These are phyloP conservation scores for Lathyrus oleraceus DNA, from an alignment of 306 rosid genomes.

Conservation along the genomic window DNA sequence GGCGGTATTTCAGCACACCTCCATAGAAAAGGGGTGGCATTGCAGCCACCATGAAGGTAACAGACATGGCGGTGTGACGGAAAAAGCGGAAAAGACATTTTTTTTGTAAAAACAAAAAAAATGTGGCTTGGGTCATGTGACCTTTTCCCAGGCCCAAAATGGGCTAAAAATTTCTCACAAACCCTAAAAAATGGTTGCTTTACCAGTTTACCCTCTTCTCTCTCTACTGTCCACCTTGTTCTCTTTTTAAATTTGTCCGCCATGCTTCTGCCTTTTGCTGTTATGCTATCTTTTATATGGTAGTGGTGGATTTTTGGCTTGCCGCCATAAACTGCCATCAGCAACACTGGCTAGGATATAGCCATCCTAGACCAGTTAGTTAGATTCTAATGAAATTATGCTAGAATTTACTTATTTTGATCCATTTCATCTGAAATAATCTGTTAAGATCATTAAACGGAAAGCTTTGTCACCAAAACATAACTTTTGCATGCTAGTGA, in stretches of 20 bases:
- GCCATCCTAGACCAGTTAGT: background rate
- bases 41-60: background rate
- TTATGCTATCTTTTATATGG: background rate
- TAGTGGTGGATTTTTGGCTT: background rate
- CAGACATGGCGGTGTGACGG: background rate
- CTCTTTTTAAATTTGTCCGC: background rate
- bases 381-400: constrained; percentile 19
- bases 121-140: background rate
- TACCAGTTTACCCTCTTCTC: background rate
- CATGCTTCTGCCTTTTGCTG: too few species aligned
- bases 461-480: background rate
- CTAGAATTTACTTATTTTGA: constrained; percentile 4
- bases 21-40: too few species aligned
- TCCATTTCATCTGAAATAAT: background rate
- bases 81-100: background rate
- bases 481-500: background rate
- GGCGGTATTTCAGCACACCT: too few species aligned
- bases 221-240: background rate
- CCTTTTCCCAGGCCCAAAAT: background rate
- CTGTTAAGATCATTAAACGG: background rate
- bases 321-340: background rate
- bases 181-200: background rate
- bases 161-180: background rate
- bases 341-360: background rate
- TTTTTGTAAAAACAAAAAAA: background rate